Percentiles rank a stretch among this genome's conserved stretches.
Conservation (phyloP, 1,139 yeast genomes). For the Williopsis jadinii region DNA sequence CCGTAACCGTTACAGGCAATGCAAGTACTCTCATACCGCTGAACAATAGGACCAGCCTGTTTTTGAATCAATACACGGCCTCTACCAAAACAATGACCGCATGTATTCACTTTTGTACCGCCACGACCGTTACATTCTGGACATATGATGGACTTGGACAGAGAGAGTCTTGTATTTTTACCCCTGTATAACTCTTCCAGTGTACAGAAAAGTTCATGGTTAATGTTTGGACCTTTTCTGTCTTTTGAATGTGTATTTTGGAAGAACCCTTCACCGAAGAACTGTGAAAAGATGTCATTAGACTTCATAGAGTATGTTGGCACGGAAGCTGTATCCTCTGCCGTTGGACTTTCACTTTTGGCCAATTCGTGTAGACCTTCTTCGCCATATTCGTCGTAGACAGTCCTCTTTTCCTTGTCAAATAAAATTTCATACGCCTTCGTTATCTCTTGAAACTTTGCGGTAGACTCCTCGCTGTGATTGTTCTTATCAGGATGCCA, state of each 20-base stretch:
- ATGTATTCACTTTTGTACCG: conserved; percentile 26
- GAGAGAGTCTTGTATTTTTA: conserved; percentile 37
- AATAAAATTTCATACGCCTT: conserved; percentile 53
- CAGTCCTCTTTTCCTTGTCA: conserved; percentile 44
- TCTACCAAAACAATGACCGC: conserved; percentile 33
- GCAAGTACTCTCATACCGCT: conserved; percentile 29
- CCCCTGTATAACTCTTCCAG: conserved; percentile 44
- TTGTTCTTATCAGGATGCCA: conserved; percentile 71
- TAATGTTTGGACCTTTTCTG: conserved; percentile 38
- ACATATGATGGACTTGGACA: conserved; percentile 38
- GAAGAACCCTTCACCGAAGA: conserved; percentile 25
- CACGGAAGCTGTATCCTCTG: too few relatives aligned
- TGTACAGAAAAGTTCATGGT: conserved; percentile 38
- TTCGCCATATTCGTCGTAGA: conserved; percentile 56
- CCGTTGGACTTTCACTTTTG: too few relatives aligned
- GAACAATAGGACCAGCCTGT: conserved; percentile 24
- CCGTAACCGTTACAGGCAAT: conserved; percentile 33
- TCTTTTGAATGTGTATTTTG: not conserved
- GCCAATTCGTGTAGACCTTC: conserved; percentile 36
- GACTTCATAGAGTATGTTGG: conserved; percentile 21
- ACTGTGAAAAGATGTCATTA: conserved; percentile 30
- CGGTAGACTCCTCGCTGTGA: conserved; percentile 45
- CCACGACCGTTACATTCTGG: conserved; percentile 38
- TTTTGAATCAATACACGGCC: conserved; percentile 28
- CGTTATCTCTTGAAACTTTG: conserved; percentile 51